Evolutionary conservation across 345 rosid species (phyloP).

Genomic region (Salix arbutifolia): DNA sequence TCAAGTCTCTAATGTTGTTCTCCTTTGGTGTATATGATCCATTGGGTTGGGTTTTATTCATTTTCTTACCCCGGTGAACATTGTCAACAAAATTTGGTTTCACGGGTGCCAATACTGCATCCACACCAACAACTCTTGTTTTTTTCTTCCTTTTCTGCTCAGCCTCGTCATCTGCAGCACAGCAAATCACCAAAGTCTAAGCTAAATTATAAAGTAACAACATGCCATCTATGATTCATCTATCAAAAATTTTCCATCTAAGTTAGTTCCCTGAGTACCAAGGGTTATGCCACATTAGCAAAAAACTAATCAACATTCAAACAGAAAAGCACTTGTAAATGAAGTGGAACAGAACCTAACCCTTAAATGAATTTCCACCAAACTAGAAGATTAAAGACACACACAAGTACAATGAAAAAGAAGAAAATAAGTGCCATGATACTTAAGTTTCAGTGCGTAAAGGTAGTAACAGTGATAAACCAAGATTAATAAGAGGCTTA

Average conservation of each 20-base stretch:
- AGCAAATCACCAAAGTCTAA: background rate
- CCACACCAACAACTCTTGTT: conserved; percentile 39
- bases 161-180: conserved; percentile 57
- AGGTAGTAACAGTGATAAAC: background rate
- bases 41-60: conserved; percentile 41
- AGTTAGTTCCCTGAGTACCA: background rate
- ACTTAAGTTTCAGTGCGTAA: background rate
- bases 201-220: background rate
- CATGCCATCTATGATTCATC: background rate
- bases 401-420: background rate
- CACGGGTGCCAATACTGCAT: conserved; percentile 36
- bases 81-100: conserved; percentile 44
- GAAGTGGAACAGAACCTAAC: background rate
- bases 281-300: background rate
- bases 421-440: background rate
- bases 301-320: background rate
- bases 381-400: background rate
- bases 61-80: conserved; percentile 51
- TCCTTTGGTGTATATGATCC: conserved; percentile 40
- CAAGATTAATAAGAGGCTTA: background rate
- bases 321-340: background rate
- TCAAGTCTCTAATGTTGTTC: conserved; percentile 40
- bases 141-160: conserved; percentile 65
- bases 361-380: background rate
- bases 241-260: background rate